Evolutionary conservation across 2,329 filamentous ascomycete species (phyloP), one percentile per base, ranked within the genome.

Genomic region (Xylariaceae sp.): DNA sequence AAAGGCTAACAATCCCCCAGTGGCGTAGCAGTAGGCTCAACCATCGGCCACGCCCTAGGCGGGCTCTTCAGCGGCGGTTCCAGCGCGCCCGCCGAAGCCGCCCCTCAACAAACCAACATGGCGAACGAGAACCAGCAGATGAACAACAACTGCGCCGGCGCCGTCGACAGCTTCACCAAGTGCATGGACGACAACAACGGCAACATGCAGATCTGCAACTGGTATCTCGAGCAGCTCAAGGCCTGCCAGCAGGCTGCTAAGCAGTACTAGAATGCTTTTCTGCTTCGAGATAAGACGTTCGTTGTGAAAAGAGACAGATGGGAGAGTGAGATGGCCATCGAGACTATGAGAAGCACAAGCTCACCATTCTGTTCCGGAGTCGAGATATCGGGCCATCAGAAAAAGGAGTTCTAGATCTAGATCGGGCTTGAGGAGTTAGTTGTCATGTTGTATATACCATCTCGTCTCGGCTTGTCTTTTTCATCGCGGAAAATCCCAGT

Each of bases 181-280:
- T 99, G 95, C 84, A 89, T 99, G 88, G 93, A 98, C 76, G 91
- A 98, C 73, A 90, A 99, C 77, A 81, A 87, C 73, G 95, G 95
- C 67, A 92, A 95, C 79, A 87, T 99, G 89, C 88, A 89, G 73
- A 96, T 97, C 73, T 99, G 95, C 81, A 90, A 90, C 67, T 99
- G 94, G 93, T 99, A 99, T 77, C 80, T 99, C 69, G 95, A 99
- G 76, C 94, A 99, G 85, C 83, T 99, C 77, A 94, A 93, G 83
- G 89, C 90, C 54, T 94, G 90, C 83, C 90, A 94, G 82, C 79
- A 85, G 64, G 90, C 91, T 67, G 88, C 90, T 53, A 86, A 81
- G 76, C 86, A 80, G 68, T 91, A 91, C 79, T 91, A 86, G 73
- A 26, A 19, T 34, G 24, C 7, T 31, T 31, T 16, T 33, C 17